phyloP scores from a whole-genome alignment of 331 rosid genomes.

The Spiraea crenata region DNA sequence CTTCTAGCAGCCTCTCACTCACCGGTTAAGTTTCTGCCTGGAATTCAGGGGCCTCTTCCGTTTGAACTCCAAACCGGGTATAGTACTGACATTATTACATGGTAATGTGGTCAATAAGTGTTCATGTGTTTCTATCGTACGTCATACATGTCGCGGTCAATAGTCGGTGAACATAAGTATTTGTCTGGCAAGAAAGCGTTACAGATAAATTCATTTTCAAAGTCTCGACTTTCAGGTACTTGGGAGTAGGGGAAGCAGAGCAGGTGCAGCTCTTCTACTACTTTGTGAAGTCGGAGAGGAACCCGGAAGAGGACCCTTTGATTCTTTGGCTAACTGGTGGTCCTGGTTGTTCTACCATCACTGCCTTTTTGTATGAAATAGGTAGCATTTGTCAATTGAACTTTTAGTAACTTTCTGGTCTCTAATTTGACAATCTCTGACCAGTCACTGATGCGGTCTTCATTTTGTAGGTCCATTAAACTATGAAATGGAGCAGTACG shows the following conservation, averaged over 20 bases:
- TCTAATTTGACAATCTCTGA: background rate
- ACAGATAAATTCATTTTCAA: no score
- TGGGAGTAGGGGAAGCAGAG: conserved; percentile 60
- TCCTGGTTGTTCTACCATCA: conserved; percentile 52
- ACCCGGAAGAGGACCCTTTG: conserved; percentile 51
- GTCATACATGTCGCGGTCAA: no score
- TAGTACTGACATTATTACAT: no score
- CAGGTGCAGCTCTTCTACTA: conserved; percentile 54
- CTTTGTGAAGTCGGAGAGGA: conserved; percentile 51
- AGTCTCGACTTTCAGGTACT: conserved; percentile 33
- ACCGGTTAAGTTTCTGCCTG: conserved; percentile 51
- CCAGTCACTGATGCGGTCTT: background rate
- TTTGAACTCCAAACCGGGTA: conserved; percentile 65
- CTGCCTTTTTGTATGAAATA: conserved; percentile 47
- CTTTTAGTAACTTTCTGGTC: no score
- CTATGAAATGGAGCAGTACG: conserved; percentile 39
- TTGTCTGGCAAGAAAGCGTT: no score
- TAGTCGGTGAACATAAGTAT: no score
- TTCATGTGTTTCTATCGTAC: no score
- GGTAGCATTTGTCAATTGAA: conserved; percentile 21
- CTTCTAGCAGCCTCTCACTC: conserved; percentile 20
- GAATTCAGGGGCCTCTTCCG: conserved; percentile 64
- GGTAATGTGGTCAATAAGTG: no score
- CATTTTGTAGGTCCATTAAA: conserved; percentile 50
- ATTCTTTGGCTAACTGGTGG: conserved; percentile 68